A percentile compares a stretch with the other conserved stretches of the same genome.
phyloP scores from a whole-genome alignment of 768 basidiomycete genomes.

The Rhizopogon rudus region DNA sequence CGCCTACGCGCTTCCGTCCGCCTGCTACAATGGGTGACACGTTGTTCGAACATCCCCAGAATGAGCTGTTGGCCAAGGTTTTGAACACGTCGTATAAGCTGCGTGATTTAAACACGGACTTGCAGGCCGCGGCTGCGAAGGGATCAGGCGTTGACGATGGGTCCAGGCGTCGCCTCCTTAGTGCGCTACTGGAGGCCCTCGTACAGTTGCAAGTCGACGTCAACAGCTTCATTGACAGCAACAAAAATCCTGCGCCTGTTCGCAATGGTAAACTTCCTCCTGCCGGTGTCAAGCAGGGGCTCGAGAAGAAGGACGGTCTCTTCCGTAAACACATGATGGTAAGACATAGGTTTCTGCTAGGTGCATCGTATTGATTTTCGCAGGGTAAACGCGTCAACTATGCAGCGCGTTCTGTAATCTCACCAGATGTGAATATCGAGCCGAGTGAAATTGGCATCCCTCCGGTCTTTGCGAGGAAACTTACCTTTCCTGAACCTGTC shows the following conservation, averaged over 20 bases:
- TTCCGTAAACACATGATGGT: constrained; percentile 99
- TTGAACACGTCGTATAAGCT: constrained; percentile 76
- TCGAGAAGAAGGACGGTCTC: constrained; percentile 98
- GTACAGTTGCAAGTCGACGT: constrained; percentile 92
- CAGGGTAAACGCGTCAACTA: constrained; percentile 99
- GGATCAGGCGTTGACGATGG: constrained; percentile 45
- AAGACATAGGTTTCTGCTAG: constrained; percentile 13
- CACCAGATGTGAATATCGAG: constrained; percentile 98
- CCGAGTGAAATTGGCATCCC: constrained; percentile 98
- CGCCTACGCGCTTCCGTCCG: constrained; percentile 95
- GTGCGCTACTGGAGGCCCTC: constrained; percentile 69
- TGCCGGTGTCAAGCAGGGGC: constrained; percentile 88
- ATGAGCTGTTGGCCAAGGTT: constrained; percentile 80
- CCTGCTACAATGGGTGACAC: constrained; percentile 88
- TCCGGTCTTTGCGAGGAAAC: constrained; percentile 92
- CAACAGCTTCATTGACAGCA: constrained; percentile 96
- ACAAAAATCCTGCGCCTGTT: constrained; percentile 85
- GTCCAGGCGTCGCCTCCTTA: constrained; percentile 52
- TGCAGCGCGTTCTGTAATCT: constrained; percentile 99
- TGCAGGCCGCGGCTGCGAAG: constrained; percentile 61
- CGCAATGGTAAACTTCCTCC: constrained; percentile 89
- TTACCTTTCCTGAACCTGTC: constrained; percentile 97
- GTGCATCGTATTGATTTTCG: background rate
- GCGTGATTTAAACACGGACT: constrained; percentile 66
- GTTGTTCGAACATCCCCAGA: constrained; percentile 95